Conservation (phyloP, 805 yeast genomes). For the Saccharomycopsis fermentans region DNA sequence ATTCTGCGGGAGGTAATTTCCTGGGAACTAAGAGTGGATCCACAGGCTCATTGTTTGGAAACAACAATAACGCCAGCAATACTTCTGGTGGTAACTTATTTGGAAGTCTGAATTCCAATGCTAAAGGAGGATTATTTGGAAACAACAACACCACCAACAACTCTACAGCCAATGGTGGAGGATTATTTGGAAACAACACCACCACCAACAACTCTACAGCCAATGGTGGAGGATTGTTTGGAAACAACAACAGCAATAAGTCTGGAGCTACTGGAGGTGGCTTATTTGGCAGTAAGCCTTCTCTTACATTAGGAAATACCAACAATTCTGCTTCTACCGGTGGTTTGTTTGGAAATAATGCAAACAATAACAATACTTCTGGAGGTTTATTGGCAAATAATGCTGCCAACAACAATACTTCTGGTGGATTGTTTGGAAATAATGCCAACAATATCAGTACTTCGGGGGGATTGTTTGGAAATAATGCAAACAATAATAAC, state of each 20-base stretch:
- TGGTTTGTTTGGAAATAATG: slow-evolving; percentile 24
- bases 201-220: slow-evolving; percentile 5
- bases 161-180: slow-evolving; percentile 13
- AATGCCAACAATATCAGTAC: too few relatives aligned
- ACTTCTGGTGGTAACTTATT: slow-evolving; percentile 18
- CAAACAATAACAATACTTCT: slow-evolving; percentile 25
- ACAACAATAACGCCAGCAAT: slow-evolving; percentile 25
- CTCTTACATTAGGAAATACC: slow-evolving; percentile 18
- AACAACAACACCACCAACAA: slow-evolving; percentile 16
- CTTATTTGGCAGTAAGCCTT: slow-evolving; percentile 30
- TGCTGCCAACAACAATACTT: slow-evolving; percentile 22
- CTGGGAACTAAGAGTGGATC: slow-evolving; percentile 27
- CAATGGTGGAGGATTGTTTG: slow-evolving; percentile 20
- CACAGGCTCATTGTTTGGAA: slow-evolving; percentile 23
- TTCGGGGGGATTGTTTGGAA: too few relatives aligned
- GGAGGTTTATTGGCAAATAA: slow-evolving; percentile 30
- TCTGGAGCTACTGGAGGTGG: slow-evolving; percentile 26
- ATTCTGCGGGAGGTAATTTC: slow-evolving; percentile 32
- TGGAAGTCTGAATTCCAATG: slow-evolving; percentile 10
- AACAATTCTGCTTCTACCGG: slow-evolving; percentile 25
- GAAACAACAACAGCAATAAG: slow-evolving; percentile 7
- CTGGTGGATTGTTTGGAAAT: too few relatives aligned
- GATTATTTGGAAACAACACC: slow-evolving; percentile 18
- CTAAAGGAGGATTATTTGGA: slow-evolving; percentile 24
- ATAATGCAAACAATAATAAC: too few relatives aligned